Evolutionary conservation across 768 basidiomycete species (phyloP).

Genomic region (Lentinula sp.): DNA sequence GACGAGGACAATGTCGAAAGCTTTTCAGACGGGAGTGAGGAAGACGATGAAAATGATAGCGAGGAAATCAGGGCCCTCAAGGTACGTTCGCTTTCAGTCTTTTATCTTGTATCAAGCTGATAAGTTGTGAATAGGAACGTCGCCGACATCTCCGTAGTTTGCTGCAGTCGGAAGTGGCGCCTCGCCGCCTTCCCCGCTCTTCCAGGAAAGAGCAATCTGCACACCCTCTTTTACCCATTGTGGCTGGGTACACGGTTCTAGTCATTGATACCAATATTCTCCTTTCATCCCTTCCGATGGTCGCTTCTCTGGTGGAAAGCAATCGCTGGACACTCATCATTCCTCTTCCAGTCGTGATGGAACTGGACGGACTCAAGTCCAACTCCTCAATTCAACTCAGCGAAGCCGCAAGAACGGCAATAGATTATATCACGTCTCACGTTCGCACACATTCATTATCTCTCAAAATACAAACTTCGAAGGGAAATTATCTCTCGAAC

Average conservation of each 20-base stretch:
- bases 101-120: slow-evolving; percentile 8
- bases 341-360: slow-evolving; percentile 93
- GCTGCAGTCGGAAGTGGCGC: slow-evolving; percentile 37
- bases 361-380: slow-evolving; percentile 83
- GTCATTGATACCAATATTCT: slow-evolving; percentile 95
- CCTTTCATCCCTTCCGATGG: slow-evolving; percentile 70
- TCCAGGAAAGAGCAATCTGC: slow-evolving; percentile 19
- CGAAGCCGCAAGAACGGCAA: slow-evolving; percentile 64
- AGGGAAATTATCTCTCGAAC: slow-evolving; percentile 87
- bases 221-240: slow-evolving; percentile 45
- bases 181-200: slow-evolving; percentile 14
- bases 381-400: slow-evolving; percentile 61
- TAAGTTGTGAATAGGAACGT: slow-evolving; percentile 46
- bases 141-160: slow-evolving; percentile 68
- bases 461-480: slow-evolving; percentile 92
- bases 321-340: slow-evolving; percentile 83
- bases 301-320: slow-evolving; percentile 74
- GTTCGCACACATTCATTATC: slow-evolving; percentile 68
- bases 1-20: slow-evolving; percentile 49
- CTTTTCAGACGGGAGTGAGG: slow-evolving; percentile 39
- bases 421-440: slow-evolving; percentile 70
- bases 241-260: slow-evolving; percentile 85
- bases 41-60: slow-evolving; percentile 61
- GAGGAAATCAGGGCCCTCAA: slow-evolving; percentile 77
- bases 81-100: slow-evolving; percentile 33